Evolutionary conservation across 1,139 yeast genomes (phyloP).

Genomic region (Candida sanyaensis): DNA sequence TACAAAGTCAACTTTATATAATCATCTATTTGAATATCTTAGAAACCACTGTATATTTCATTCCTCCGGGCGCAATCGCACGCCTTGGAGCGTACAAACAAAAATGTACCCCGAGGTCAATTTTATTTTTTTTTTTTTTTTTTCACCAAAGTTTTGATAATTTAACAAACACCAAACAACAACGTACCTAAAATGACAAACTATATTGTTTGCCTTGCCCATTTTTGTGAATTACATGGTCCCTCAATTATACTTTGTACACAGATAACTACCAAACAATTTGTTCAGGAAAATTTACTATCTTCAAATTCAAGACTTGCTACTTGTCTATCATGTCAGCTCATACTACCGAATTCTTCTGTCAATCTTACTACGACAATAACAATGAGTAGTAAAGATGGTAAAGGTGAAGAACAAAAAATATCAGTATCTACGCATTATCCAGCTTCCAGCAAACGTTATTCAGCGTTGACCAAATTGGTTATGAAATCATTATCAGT

Average conservation of each 20-base stretch:
- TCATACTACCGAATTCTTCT: conserved; percentile 46
- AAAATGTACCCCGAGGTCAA: too few relatives aligned
- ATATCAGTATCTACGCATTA: conserved; percentile 56
- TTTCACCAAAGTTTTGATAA: background rate
- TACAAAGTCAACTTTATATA: too few relatives aligned
- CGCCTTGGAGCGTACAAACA: too few relatives aligned
- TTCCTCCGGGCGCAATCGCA: too few relatives aligned
- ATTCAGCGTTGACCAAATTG: conserved; percentile 57
- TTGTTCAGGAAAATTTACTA: conserved; percentile 18
- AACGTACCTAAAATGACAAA: conserved; percentile 19
- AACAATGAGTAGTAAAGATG: conserved; percentile 12
- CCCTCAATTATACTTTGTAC: conserved; percentile 79
- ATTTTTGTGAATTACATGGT: conserved; percentile 87
- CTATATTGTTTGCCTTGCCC: conserved; percentile 62
- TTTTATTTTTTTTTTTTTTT: background rate
- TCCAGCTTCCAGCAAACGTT: conserved; percentile 57
- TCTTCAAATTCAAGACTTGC: conserved; percentile 28
- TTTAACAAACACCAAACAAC: background rate
- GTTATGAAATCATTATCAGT: conserved; percentile 70
- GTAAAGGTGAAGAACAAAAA: conserved; percentile 15
- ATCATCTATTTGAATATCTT: too few relatives aligned
- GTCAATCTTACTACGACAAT: conserved; percentile 27
- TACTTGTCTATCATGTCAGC: conserved; percentile 62
- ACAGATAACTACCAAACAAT: conserved; percentile 32
- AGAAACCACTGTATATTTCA: too few relatives aligned